Percentiles rank a stretch among this genome's conserved stretches.
phyloP scores from a whole-genome alignment of 148 eudicot species.

The Linanthus parryae region DNA sequence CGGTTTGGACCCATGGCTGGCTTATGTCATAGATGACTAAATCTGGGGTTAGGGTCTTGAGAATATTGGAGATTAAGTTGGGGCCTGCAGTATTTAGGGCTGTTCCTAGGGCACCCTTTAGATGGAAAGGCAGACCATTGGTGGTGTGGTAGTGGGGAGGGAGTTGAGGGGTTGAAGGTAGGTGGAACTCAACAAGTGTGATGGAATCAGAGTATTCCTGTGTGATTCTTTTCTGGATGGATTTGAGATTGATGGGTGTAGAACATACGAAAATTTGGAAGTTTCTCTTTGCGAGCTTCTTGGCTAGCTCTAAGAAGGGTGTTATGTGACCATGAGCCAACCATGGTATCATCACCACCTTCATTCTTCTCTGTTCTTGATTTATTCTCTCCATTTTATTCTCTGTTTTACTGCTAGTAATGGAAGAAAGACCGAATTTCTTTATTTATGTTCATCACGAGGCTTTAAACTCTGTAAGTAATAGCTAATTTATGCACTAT shows the following conservation, averaged over 20 bases:
- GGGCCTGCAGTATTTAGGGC: neutral
- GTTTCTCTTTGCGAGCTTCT: neutral
- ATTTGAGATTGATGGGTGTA: neutral
- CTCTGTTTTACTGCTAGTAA: neutral
- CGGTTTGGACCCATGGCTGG: constrained; percentile 23
- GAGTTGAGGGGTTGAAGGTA: neutral
- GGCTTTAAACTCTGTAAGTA: too few species aligned
- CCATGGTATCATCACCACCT: neutral
- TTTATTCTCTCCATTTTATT: neutral
- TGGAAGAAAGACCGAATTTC: too few species aligned
- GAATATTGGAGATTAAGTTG: neutral
- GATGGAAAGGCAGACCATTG: constrained; percentile 2
- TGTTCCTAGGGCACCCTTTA: neutral
- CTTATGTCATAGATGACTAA: constrained; percentile 19
- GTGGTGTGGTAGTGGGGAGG: constrained; percentile 1
- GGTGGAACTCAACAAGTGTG: neutral
- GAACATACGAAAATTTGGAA: constrained; percentile 1
- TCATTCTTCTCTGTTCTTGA: neutral
- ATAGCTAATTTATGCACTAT: too few species aligned
- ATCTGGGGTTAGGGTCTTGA: constrained; percentile 1
- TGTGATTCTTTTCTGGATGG: constrained; percentile 1
- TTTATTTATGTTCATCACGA: too few species aligned
- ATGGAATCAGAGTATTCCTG: neutral
- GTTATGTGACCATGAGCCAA: constrained; percentile 1
- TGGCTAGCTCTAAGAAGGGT: constrained; percentile 2